These are phyloP conservation scores for Fraxinus sp. DNA, from an alignment of 305 asterid genomes.

Conservation along the genomic window DNA sequence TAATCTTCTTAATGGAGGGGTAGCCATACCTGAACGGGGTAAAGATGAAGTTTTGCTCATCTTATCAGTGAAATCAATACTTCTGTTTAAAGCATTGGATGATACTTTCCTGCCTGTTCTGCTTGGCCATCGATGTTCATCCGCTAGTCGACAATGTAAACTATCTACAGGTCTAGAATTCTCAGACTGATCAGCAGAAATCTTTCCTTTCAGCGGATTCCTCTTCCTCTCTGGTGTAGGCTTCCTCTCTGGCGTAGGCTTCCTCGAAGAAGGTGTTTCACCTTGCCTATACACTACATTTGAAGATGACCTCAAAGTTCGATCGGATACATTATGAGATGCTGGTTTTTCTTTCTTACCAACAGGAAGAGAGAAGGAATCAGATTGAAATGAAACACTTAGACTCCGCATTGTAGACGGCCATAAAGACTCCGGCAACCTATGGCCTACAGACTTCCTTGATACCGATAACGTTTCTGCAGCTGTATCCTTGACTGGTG, in stretches of 20 bases:
- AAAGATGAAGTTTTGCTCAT: slow-evolving; percentile 37
- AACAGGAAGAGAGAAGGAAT: slow-evolving; percentile 38
- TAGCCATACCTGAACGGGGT: slow-evolving; percentile 34
- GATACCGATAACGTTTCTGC: slow-evolving; percentile 48
- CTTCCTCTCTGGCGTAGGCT: slow-evolving; percentile 42
- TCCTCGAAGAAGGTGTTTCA: slow-evolving; percentile 20
- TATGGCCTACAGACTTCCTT: slow-evolving; percentile 50
- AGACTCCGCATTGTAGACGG: slow-evolving; percentile 83
- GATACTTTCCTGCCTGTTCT: slow-evolving; percentile 46
- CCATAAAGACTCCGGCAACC: slow-evolving; percentile 69
- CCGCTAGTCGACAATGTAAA: slow-evolving; percentile 49
- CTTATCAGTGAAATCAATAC: slow-evolving; percentile 60
- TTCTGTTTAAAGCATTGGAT: slow-evolving; percentile 38
- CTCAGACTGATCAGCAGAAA: slow-evolving; percentile 59
- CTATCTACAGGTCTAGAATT: slow-evolving; percentile 73
- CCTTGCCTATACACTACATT: slow-evolving; percentile 52
- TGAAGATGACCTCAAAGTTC: slow-evolving; percentile 49
- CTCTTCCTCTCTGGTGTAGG: slow-evolving; percentile 74
- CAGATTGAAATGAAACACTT: slow-evolving; percentile 69
- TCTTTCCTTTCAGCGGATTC: slow-evolving; percentile 65
- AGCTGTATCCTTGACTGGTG: slow-evolving; percentile 67
- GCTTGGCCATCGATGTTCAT: slow-evolving; percentile 86
- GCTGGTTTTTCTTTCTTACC: slow-evolving; percentile 44
- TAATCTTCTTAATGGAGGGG: slow-evolving; percentile 55
- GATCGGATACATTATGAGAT: slow-evolving; percentile 42